Percentiles rank a stretch among this genome's conserved stretches.
Evolutionary conservation across 345 rosid genomes (phyloP).

Genomic region (Geranium brycei): DNA sequence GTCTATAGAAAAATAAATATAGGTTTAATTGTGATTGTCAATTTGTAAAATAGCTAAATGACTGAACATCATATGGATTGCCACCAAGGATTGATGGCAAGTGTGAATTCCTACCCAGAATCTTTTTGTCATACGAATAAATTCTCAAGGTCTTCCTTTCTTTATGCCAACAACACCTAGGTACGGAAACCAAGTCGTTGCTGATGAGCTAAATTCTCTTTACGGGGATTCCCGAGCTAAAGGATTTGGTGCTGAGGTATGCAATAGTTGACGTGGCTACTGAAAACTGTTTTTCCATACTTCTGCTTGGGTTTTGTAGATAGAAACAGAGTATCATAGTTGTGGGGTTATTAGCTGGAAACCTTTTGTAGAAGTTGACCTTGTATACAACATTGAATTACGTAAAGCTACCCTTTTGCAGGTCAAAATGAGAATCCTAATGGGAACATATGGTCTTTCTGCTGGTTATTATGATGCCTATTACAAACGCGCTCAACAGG

Average conservation of each 20-base stretch:
- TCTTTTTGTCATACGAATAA: neutral
- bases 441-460: conserved; percentile 94
- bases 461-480: conserved; percentile 93
- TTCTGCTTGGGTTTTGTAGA: neutral
- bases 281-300: neutral
- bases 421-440: conserved; percentile 93
- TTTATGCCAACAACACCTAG: conserved; percentile 18
- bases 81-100: neutral
- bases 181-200: conserved; percentile 67
- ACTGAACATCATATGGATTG: neutral
- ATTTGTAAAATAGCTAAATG: neutral
- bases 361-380: conserved; percentile 2
- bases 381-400: neutral
- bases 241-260: conserved; percentile 85
- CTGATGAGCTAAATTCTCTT: conserved; percentile 59
- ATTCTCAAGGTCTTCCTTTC: neutral
- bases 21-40: neutral
- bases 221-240: conserved; percentile 67
- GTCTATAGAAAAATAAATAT: no score
- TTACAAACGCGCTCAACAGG: conserved; percentile 93
- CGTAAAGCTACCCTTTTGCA: conserved; percentile 12
- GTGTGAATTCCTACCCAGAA: neutral
- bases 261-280: neutral
- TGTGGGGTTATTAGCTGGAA: neutral
- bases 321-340: neutral